Base-by-base conservation (phyloP, 2,329 filamentous ascomycete genomes). In the Macrophomina phaseolina region DNA sequence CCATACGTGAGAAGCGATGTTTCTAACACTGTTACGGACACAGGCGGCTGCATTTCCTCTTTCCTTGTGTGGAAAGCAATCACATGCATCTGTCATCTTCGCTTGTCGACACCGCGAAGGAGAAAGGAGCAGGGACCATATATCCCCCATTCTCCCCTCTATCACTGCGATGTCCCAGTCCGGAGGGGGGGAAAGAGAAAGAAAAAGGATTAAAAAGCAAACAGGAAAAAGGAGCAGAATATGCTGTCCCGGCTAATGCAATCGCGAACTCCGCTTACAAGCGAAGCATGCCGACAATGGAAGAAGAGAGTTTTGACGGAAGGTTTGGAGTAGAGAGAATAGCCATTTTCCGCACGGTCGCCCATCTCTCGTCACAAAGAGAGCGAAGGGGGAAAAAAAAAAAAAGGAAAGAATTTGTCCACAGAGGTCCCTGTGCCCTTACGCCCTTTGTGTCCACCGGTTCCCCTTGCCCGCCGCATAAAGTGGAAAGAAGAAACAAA, bases 171-270 rank as follows among this genome's bases (percentile, higher is more conserved):
- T 38, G 58, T 42, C 42, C 30, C 58, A 30, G 46, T 45, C 16
- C 8, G 32, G 34, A 18, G 32, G 11, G 6, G n/a, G 18, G 7
- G n/a, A 34, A 23, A 36, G 18, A 62, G 5, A 9, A 48, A 49
- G 18, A 48, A 12, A n/a, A 12, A 49, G 6, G 8, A 62, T 38
- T n/a, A 30, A 49, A 49, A 28, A 23, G 23, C 23, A 23, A 23
- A 23, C 23, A 3, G 23, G 23, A 23, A 23, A 23, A 23, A 23
- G 23, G 23, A 23, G 6, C n/a, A 62, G 42, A 62, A 45, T 34
- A 62, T 62, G 58, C 58, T 62, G n/a, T 48, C 45, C 45, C 58
- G 32, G 23, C 45, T 45, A 23, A 62, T 62, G 58, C 58, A 38
- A 38, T 38, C 52, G 36, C 52, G 36, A 49, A 36, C 32, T 11